Conservation (phyloP, 495 filamentous ascomycete genomes). For the Chaetomium tenue region DNA sequence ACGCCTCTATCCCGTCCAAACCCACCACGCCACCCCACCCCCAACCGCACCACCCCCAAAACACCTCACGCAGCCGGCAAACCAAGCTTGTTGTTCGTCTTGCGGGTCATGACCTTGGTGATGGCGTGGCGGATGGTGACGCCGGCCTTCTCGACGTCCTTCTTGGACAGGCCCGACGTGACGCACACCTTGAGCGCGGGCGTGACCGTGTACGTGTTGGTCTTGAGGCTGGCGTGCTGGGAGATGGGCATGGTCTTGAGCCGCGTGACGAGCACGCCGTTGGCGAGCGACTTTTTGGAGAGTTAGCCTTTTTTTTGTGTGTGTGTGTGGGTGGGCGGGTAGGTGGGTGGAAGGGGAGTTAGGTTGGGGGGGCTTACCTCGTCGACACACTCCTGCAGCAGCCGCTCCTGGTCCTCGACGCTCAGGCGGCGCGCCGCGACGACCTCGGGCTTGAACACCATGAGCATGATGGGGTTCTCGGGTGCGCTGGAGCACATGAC, state of each 20-base stretch:
- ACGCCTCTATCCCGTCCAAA: not conserved
- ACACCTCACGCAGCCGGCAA: constrained; percentile 19
- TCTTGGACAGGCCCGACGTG: constrained; percentile 80
- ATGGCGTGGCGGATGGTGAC: constrained; percentile 86
- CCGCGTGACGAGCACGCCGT: constrained; percentile 83
- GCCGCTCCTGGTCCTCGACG: constrained; percentile 72
- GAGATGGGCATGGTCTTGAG: constrained; percentile 73
- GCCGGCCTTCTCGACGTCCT: constrained; percentile 92
- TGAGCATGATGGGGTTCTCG: constrained; percentile 83
- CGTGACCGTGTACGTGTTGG: constrained; percentile 62
- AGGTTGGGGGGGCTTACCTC: constrained; percentile 60
- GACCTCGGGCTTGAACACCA: constrained; percentile 83
- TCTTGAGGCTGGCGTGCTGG: constrained; percentile 52
- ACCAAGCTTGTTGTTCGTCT: constrained; percentile 44
- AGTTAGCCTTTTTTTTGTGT: not conserved
- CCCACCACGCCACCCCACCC: constrained; percentile 7
- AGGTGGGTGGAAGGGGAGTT: too few species aligned
- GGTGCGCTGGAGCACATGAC: constrained; percentile 72
- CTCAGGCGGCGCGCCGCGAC: constrained; percentile 65
- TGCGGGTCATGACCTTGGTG: constrained; percentile 72
- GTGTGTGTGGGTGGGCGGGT: too few species aligned
- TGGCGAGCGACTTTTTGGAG: constrained; percentile 60
- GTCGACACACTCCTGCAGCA: constrained; percentile 88
- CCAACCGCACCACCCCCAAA: not conserved
- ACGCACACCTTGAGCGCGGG: constrained; percentile 89